These are phyloP conservation scores for Linanthus parryae DNA, from an alignment of 148 eudicot genomes.

Conservation along the genomic window DNA sequence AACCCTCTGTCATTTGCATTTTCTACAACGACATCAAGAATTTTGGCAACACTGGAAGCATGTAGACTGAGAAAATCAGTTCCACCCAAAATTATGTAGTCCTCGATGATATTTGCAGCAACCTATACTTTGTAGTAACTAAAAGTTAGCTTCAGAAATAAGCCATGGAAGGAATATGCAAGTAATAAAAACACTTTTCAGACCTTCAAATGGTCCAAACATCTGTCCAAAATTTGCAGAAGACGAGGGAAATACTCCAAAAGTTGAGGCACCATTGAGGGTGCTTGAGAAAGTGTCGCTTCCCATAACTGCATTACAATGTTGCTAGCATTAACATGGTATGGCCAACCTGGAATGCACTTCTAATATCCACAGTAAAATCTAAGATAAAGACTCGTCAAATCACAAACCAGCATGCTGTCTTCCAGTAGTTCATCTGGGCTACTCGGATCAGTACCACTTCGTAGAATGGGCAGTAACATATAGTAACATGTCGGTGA, in stretches of 20 bases:
- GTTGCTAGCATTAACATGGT: slow-evolving; percentile 9
- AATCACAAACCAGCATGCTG: slow-evolving; percentile 75
- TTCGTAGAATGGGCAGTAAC: slow-evolving; percentile 72
- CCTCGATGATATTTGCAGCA: slow-evolving; percentile 83
- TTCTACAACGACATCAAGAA: slow-evolving; percentile 82
- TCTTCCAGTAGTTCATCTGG: slow-evolving; percentile 98
- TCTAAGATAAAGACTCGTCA: background rate
- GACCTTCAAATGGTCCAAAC: slow-evolving; percentile 95
- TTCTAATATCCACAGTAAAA: background rate
- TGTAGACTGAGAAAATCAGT: slow-evolving; percentile 73
- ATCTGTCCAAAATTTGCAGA: slow-evolving; percentile 75
- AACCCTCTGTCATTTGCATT: slow-evolving; percentile 85
- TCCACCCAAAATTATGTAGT: slow-evolving; percentile 81
- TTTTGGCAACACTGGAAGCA: slow-evolving; percentile 67
- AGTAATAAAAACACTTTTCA: background rate
- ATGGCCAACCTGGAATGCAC: background rate
- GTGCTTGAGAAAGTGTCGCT: slow-evolving; percentile 84
- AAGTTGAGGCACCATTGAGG: slow-evolving; percentile 80
- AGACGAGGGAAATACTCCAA: slow-evolving; percentile 68
- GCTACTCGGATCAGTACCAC: slow-evolving; percentile 68
- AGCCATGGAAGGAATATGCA: background rate
- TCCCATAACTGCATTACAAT: slow-evolving; percentile 82
- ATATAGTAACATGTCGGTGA: slow-evolving; percentile 76
- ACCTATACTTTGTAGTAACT: slow-evolving; percentile 44
- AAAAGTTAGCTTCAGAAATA: background rate